Evolutionary conservation across 2,329 filamentous ascomycete genomes (phyloP), one percentile per base, ranked within the genome.

Genomic region (Fusarium haematococcum): DNA sequence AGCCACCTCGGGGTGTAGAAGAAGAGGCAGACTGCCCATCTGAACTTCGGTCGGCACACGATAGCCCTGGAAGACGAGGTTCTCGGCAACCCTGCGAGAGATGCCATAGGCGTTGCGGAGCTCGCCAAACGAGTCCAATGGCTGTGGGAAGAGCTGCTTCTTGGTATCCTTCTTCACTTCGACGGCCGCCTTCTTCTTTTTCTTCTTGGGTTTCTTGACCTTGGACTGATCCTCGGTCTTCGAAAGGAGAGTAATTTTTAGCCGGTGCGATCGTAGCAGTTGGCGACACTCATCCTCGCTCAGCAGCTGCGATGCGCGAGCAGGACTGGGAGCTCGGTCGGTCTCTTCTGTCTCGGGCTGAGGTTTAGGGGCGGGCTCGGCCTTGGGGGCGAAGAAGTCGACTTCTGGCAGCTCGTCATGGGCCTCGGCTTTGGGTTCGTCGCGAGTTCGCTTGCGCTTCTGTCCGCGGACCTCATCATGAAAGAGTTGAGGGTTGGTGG

Each of bases 31-130:
- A 78, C 92, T 93, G 5, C 91, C 95, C 83, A 98, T 90, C 81
- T 99, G 97, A 14, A 99, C 95, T 83, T 98, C 96, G 0, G 97
- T 99, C 14, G 97, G 97, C 66, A 95, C 86, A 39, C 89, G 91
- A 81, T 97, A 99, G 13, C 94, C 95, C 83, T 98, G 94, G n/a
- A 90, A 88, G 16, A 90, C 86, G 33, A 99, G 86, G 79, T 99
- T 99, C 69, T 93, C 90, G 2, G 91, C 91, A 52, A 99, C 84
- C 48, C 91, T 88, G 45, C 88, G 86, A 5, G 94, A 93, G 48
- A 98, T 90, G n/a, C 88, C 89, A 83, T 96, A 97, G 52, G 86
- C 87, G 35, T 87, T 86, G 41, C 91, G 88, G 68, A 99, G 85
- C 78, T 97, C 91, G 48, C 86, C 85, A 80, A 99, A 98, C 0